phyloP scores from a whole-genome alignment of 805 yeast genomes.

The Sugiyamaella lignohabitans region DNA sequence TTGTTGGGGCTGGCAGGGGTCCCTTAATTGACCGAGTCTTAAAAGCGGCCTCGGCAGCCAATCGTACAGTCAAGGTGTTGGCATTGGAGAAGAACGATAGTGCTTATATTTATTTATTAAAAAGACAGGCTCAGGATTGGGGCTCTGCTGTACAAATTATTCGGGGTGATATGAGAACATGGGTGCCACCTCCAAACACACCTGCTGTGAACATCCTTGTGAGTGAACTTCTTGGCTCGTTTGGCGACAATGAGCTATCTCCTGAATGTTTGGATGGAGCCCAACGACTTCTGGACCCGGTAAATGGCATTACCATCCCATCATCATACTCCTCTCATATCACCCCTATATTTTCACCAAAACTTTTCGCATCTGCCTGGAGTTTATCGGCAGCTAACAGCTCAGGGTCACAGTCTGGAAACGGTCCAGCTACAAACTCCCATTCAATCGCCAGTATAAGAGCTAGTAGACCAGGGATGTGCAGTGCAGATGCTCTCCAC shows the following conservation, averaged over 20 bases:
- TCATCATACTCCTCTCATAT: constrained; percentile 50
- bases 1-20: constrained; percentile 88
- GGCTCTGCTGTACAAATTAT: constrained; percentile 42
- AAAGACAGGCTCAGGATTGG: constrained; percentile 51
- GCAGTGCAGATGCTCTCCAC: constrained; percentile 18
- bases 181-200: constrained; percentile 32
- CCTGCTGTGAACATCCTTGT: constrained; percentile 52
- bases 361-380: constrained; percentile 33
- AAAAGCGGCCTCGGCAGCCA: constrained; percentile 34
- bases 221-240: constrained; percentile 81
- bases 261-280: constrained; percentile 67
- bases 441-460: not conserved
- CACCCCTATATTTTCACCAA: constrained; percentile 63
- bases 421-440: not conserved
- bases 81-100: constrained; percentile 71
- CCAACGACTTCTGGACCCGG: constrained; percentile 36
- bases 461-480: not conserved
- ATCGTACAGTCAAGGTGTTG: constrained; percentile 31
- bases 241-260: constrained; percentile 85
- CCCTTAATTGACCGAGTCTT: constrained; percentile 58
- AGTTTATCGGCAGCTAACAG: not conserved
- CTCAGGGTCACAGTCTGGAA: not conserved
- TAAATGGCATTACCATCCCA: constrained; percentile 55
- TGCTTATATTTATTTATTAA: constrained; percentile 46
- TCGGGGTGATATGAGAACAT: constrained; percentile 51